phyloP scores from a whole-genome alignment of 257 asterid genomes.

The Plantago elongata region DNA sequence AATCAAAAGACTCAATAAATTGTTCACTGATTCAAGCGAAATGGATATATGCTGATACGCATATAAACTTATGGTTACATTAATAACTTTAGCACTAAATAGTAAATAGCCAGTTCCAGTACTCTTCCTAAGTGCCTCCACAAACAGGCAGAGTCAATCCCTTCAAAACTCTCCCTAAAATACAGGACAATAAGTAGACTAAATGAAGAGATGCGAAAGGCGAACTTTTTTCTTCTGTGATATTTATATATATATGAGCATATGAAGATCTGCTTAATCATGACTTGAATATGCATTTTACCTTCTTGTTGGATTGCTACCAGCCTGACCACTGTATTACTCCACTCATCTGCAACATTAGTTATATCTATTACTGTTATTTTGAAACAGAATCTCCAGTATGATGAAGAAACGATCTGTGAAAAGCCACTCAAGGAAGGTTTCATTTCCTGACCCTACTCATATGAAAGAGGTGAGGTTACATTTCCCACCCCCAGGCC shows the following conservation, averaged over 20 bases:
- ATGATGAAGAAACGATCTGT: constrained; percentile 29
- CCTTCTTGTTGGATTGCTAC: neutral
- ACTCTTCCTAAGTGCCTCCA: too few relatives aligned
- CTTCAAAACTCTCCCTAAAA: too few relatives aligned
- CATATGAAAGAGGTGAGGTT: constrained; percentile 39
- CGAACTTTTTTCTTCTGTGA: too few relatives aligned
- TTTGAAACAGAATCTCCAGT: constrained; percentile 24
- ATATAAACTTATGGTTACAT: neutral
- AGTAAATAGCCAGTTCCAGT: neutral
- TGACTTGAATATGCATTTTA: neutral
- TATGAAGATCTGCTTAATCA: too few relatives aligned
- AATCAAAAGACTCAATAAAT: neutral
- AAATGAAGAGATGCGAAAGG: too few relatives aligned
- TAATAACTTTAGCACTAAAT: neutral
- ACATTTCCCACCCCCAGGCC: neutral
- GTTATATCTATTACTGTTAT: neutral
- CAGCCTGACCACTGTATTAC: neutral
- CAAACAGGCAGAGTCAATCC: too few relatives aligned
- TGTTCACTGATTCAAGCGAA: neutral
- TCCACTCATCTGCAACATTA: neutral
- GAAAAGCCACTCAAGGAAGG: constrained; percentile 41
- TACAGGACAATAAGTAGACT: too few relatives aligned
- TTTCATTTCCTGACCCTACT: constrained; percentile 38
- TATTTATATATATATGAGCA: too few relatives aligned
- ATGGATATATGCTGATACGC: neutral